Evolutionary conservation across 495 filamentous ascomycete genomes (phyloP).

Genomic region (Podospora comata): DNA sequence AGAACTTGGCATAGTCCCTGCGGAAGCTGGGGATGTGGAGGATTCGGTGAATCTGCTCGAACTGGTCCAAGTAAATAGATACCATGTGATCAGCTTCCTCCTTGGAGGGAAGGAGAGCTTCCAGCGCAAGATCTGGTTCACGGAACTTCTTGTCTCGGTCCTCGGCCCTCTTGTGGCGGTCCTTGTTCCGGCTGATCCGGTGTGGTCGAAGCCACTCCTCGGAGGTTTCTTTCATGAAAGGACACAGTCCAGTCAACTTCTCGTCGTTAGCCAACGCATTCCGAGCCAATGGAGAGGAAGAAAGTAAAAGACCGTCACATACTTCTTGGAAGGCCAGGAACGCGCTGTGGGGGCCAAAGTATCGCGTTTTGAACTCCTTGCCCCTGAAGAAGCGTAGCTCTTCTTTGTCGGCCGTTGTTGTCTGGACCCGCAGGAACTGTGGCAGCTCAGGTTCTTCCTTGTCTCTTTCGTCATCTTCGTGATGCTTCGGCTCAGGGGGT

Average conservation of each 20-base stretch:
- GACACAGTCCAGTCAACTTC: slow-evolving; percentile 45
- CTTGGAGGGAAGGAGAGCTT: slow-evolving; percentile 39
- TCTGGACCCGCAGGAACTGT: slow-evolving; percentile 29
- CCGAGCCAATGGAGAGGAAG: neutral
- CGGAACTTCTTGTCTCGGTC: slow-evolving; percentile 36
- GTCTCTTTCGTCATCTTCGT: slow-evolving; percentile 12
- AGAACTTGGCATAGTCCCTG: slow-evolving; percentile 44
- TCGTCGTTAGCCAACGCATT: neutral
- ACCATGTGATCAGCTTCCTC: slow-evolving; percentile 40
- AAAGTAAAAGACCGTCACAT: slow-evolving; percentile 7
- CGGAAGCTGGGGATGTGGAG: slow-evolving; percentile 47
- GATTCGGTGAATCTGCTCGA: slow-evolving; percentile 48
- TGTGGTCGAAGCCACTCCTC: slow-evolving; percentile 43
- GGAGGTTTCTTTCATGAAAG: slow-evolving; percentile 46
- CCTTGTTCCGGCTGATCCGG: slow-evolving; percentile 36
- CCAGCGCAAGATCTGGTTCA: slow-evolving; percentile 33
- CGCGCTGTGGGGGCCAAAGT: slow-evolving; percentile 49
- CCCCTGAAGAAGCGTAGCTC: slow-evolving; percentile 40
- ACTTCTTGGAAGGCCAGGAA: slow-evolving; percentile 42
- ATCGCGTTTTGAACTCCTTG: slow-evolving; percentile 47
- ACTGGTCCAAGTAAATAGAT: slow-evolving; percentile 42
- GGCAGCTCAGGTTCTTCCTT: slow-evolving; percentile 17
- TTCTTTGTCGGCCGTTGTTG: slow-evolving; percentile 28
- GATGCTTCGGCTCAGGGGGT: slow-evolving; percentile 23
- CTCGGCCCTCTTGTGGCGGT: slow-evolving; percentile 31